Evolutionary conservation across 306 rosid species (phyloP), one percentile per base, ranked within the genome.

Genomic region (Cicer pinnatifidum): DNA sequence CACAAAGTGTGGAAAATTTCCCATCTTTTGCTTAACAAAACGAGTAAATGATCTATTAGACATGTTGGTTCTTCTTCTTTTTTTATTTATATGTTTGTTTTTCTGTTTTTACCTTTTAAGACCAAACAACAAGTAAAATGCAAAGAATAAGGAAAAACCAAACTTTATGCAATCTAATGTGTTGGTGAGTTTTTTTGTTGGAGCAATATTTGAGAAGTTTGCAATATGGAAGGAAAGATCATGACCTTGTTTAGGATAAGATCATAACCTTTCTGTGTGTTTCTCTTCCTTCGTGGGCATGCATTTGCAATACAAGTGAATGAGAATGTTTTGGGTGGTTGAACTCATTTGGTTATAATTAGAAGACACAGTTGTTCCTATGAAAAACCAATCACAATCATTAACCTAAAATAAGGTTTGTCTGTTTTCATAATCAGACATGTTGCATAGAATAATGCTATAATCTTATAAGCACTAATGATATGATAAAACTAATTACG

Each of bases 381-480:
- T 12, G 80, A 46, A 67, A 39, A 44, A 50, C 74, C 37, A 19
- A 15, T 35, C 62, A 69, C 64, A 40, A 73, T 37, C 6, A 41
- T 64, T 10, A 39, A 69, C 93, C 97, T 88, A 80, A 89, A 92
- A 78, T 74, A 84, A 89, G 90, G 89, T 79, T 87, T 43, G 63
- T 85, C 96, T 50, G 48, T 46, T 44, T 48, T n/a, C n/a, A 13
- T 60, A 11, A n/a, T 7, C 43, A 6, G 2, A 2, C 33, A 6
- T 60, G 19, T 5, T 58, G 40, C 40, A 58, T 54, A 6, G 8
- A 23, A 57, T 57, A 23, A 23, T 57, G 40, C 40, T 57, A 57
- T 9, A 59, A 35, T 33, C 10, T 33, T 35, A 59, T 7, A 33
- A 9, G n/a, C 3, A 38, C 8, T 37, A 41, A 66, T 44, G 39